These are phyloP conservation scores for Dactylorhiza incarnata DNA, from an alignment of 106 monocot species.

Conservation along the genomic window DNA sequence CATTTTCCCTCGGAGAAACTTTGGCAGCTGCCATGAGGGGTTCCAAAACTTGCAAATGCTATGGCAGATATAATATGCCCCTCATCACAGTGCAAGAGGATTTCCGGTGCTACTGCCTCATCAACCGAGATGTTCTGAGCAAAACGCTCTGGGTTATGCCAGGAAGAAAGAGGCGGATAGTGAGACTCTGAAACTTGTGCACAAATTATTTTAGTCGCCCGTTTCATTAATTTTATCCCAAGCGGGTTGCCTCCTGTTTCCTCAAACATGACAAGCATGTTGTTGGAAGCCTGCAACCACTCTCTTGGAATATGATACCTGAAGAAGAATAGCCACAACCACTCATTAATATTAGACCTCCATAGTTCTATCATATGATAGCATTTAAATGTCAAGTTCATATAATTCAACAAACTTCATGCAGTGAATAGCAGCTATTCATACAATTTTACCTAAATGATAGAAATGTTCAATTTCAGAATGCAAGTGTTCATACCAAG, in stretches of 20 bases:
- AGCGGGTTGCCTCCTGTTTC: slow-evolving; percentile 77
- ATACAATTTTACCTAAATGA: not conserved
- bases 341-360: not conserved
- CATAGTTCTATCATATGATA: not conserved
- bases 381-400: too few relatives aligned
- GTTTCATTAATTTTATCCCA: slow-evolving; percentile 46
- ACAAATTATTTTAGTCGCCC: slow-evolving; percentile 60
- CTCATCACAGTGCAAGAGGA: slow-evolving; percentile 64
- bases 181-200: slow-evolving; percentile 45
- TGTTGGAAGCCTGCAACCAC: slow-evolving; percentile 63
- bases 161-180: slow-evolving; percentile 73
- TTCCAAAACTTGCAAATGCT: slow-evolving; percentile 93
- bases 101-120: slow-evolving; percentile 42
- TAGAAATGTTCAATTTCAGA: slow-evolving; percentile 8
- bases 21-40: slow-evolving; percentile 54
- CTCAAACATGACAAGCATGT: slow-evolving; percentile 80
- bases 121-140: slow-evolving; percentile 25
- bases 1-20: slow-evolving; percentile 54
- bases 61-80: slow-evolving; percentile 56
- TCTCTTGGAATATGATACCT: slow-evolving; percentile 92
- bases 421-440: too few relatives aligned
- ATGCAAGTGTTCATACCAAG: slow-evolving; percentile 33
- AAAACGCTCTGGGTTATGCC: slow-evolving; percentile 29
- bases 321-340: not conserved
- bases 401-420: too few relatives aligned